These are phyloP conservation scores for Beauveria pseudobassiana DNA, from an alignment of 2,329 filamentous ascomycete species.

Conservation along the genomic window DNA sequence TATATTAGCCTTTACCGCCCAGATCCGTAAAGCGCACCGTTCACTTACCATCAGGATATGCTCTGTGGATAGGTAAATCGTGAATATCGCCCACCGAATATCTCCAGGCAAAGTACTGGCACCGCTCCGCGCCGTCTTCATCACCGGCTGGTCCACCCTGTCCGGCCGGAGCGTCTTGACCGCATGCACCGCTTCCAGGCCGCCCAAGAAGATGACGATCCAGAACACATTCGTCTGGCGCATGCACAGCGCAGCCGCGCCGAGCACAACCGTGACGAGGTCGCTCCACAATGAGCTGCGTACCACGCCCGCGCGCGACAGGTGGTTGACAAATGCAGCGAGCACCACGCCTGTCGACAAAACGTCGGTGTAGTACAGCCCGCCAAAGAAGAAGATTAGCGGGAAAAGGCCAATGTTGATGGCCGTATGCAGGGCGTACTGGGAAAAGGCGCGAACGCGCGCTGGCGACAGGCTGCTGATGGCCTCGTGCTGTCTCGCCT, in stretches of 20 bases:
- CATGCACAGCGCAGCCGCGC: conserved; percentile 63
- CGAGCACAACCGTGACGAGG: conserved; percentile 44
- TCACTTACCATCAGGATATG: conserved; percentile 43
- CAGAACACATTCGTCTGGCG: conserved; percentile 97
- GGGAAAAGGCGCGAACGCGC: conserved; percentile 22
- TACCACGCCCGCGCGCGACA: conserved; percentile 33
- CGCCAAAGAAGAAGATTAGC: conserved; percentile 91
- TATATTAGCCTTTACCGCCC: conserved; percentile 13
- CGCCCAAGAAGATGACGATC: conserved; percentile 72
- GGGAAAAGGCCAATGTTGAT: conserved; percentile 82
- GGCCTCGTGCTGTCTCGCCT: conserved; percentile 30
- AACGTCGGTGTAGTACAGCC: conserved; percentile 90
- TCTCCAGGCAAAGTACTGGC: conserved; percentile 32
- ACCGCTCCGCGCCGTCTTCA: conserved; percentile 26
- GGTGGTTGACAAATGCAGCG: conserved; percentile 54
- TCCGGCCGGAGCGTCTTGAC: conserved; percentile 36
- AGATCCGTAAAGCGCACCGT: background rate
- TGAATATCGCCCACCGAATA: conserved; percentile 47
- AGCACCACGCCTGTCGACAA: conserved; percentile 72
- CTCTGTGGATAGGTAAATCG: conserved; percentile 40
- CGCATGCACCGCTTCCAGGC: conserved; percentile 45
- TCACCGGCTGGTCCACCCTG: conserved; percentile 22
- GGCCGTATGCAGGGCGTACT: conserved; percentile 51
- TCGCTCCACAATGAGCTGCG: conserved; percentile 30
- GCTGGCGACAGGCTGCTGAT: conserved; percentile 13